Percentiles rank a stretch among this genome's conserved stretches.
Conservation (phyloP, 192 early-diverging fungal genomes). For the Backusella macrospora region DNA sequence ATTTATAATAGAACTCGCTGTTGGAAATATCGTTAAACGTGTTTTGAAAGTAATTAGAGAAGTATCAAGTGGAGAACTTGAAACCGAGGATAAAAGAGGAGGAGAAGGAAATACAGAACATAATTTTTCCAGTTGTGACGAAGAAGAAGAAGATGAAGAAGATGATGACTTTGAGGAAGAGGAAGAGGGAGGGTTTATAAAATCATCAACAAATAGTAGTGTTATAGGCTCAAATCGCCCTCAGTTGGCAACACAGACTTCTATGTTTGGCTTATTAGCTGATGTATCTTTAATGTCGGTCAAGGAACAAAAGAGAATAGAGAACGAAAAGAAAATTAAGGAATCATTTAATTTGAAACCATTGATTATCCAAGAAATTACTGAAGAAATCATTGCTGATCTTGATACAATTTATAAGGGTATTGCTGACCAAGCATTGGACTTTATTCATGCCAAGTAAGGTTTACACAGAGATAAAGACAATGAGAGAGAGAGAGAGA, state of each 20-base stretch:
- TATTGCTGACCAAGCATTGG: slow-evolving; percentile 84
- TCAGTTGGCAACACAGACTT: slow-evolving; percentile 39
- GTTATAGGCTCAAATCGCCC: slow-evolving; percentile 20
- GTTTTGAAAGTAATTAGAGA: slow-evolving; percentile 85
- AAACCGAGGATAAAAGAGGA: slow-evolving; percentile 23
- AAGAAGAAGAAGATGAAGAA: slow-evolving; percentile 28
- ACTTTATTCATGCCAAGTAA: slow-evolving; percentile 95
- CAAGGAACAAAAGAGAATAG: slow-evolving; percentile 18
- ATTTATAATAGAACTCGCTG: slow-evolving; percentile 67
- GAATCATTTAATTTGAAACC: slow-evolving; percentile 62
- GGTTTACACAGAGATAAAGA: slow-evolving; percentile 19
- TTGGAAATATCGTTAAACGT: slow-evolving; percentile 85
- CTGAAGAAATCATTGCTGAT: slow-evolving; percentile 91
- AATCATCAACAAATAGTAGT: slow-evolving; percentile 40
- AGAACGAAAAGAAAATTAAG: slow-evolving; percentile 12
- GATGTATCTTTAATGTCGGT: slow-evolving; percentile 41
- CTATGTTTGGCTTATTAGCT: slow-evolving; percentile 67
- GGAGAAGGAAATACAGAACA: background rate
- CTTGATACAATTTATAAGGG: slow-evolving; percentile 75
- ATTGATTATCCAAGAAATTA: slow-evolving; percentile 78
- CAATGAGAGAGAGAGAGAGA: too few relatives aligned
- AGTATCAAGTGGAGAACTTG: slow-evolving; percentile 48
- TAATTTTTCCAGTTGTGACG: slow-evolving; percentile 16
- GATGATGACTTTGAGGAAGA: slow-evolving; percentile 22
- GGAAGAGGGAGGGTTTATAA: slow-evolving; percentile 10